Base-by-base conservation (phyloP, 2,329 filamentous ascomycete species). In the Monosporascus sp. region DNA sequence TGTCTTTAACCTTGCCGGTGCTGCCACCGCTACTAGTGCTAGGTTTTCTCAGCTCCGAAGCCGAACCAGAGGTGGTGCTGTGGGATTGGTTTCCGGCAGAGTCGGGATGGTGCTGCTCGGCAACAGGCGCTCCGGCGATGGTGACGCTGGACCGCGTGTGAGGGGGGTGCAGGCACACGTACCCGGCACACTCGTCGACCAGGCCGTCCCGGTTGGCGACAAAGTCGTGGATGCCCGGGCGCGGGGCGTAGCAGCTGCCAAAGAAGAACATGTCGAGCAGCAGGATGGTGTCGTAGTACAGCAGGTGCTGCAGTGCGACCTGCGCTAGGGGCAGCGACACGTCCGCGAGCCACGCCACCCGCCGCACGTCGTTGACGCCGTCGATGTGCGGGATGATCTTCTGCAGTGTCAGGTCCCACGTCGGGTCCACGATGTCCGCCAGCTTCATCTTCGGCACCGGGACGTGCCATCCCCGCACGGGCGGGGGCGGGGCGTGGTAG, bases 211-310 rank as follows among this genome's bases (percentile, higher is more conserved):
- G 76, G 64, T 97, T 90, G 43, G 82, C 79, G 34, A 94, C 79
- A 64, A 99, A 96, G 57, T 86, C 82, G 57, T 87, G 83, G 54
- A 99, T 87, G 38, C 89, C 86, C 0, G 90, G 75, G 1, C 83
- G 90, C 0, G 87, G 86, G 0, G 92, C 91, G 67, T 99, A 99
- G 64, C 95, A 93, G 43, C 90, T 90, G 34, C 86, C 81, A 69
- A 97, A 99, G 69, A 94, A 91, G 76, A 97, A 97, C 63, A 97
- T 89, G 72, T 99, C 94, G 11, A 97, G 83, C 51, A 97, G 82
- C 26, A 96, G 79, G 37, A 96, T 82, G 64, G 91, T 93, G 66
- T 93, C 90, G 71, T 97, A 97, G 76, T 95, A 96, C 26, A 97
- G 80, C 9, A 99, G 80, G 69, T 97, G 93, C 58, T 90, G 86